A percentile compares a stretch with the other conserved stretches of the same genome.
Evolutionary conservation across 2,329 filamentous ascomycete species (phyloP).

Genomic region (Fusarium marasasianum): DNA sequence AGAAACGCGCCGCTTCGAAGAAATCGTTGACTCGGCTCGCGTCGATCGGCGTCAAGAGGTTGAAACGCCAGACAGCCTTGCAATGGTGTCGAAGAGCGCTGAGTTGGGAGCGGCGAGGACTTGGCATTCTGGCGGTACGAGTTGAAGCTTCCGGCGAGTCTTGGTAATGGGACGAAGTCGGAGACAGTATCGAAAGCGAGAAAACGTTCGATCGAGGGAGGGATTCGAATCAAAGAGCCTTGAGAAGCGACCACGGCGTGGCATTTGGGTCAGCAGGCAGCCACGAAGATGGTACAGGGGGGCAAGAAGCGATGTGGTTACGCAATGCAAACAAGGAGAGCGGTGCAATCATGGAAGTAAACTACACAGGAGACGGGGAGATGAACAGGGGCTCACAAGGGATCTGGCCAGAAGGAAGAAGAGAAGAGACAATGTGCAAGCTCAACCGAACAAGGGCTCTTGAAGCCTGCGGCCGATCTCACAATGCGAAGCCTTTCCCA

Average conservation of each 20-base stretch:
- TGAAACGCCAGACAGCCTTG: neutral
- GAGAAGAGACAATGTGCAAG: neutral
- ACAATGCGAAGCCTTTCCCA: too few species aligned
- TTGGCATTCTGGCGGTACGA: neutral
- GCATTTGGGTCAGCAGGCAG: neutral
- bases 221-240: neutral
- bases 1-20: neutral
- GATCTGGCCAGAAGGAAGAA: neutral
- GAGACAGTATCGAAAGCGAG: neutral
- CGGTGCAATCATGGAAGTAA: neutral
- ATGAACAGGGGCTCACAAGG: neutral
- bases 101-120: too few species aligned
- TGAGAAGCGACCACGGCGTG: neutral
- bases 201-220: neutral
- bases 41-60: too few species aligned
- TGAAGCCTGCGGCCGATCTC: neutral
- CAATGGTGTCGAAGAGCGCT: neutral
- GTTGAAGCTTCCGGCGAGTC: too few species aligned
- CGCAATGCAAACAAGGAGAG: neutral
- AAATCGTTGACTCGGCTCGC: rapidly evolving
- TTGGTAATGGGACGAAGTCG: rapidly evolving
- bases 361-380: too few species aligned
- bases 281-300: rapidly evolving
- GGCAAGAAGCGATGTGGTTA: too few species aligned
- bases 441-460: neutral